phyloP scores from a whole-genome alignment of 2,329 filamentous ascomycete species.

The Fusarium beomiforme region DNA sequence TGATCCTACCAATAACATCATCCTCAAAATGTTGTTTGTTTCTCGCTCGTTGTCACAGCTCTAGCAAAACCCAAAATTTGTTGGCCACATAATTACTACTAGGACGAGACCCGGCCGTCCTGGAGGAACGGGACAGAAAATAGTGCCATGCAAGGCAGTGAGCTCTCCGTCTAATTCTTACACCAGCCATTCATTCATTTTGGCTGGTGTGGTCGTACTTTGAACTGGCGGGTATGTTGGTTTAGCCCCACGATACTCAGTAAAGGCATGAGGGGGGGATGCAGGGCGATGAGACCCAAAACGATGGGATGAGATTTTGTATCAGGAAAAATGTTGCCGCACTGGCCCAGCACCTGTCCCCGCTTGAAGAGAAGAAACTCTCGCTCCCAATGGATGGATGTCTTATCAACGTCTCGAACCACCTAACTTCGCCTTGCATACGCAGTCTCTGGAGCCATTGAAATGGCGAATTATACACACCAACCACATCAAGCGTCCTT shows the following conservation, averaged over 20 bases:
- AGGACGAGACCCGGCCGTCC: background rate
- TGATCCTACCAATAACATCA: slow-evolving; percentile 12
- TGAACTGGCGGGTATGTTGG: slow-evolving; percentile 13
- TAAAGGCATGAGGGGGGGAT: slow-evolving; percentile 2
- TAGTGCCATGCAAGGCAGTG: slow-evolving; percentile 40
- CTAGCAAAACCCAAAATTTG: slow-evolving; percentile 32
- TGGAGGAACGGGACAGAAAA: slow-evolving; percentile 27
- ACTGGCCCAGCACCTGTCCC: slow-evolving; percentile 9
- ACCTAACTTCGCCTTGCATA: slow-evolving; percentile 33
- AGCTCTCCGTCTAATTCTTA: slow-evolving; percentile 21
- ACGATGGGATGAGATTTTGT: slow-evolving; percentile 5
- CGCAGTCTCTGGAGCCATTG: slow-evolving; percentile 15
- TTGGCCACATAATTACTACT: slow-evolving; percentile 7
- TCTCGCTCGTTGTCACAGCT: slow-evolving; percentile 1
- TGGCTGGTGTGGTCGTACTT: slow-evolving; percentile 13
- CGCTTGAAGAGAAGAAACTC: background rate
- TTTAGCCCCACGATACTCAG: slow-evolving; percentile 11
- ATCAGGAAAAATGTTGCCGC: slow-evolving; percentile 21
- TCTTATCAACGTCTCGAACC: slow-evolving; percentile 34
- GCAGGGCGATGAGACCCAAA: slow-evolving; percentile 22
- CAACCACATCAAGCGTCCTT: slow-evolving; percentile 22
- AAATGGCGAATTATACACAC: slow-evolving; percentile 9
- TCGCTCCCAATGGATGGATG: background rate
- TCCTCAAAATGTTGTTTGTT: slow-evolving; percentile 15
- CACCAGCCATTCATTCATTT: slow-evolving; percentile 16